A percentile compares a stretch with the other conserved stretches of the same genome.
These are phyloP conservation scores for Stemphylium lycopersici DNA, from an alignment of 2,329 filamentous ascomycete species.

Conservation along the genomic window DNA sequence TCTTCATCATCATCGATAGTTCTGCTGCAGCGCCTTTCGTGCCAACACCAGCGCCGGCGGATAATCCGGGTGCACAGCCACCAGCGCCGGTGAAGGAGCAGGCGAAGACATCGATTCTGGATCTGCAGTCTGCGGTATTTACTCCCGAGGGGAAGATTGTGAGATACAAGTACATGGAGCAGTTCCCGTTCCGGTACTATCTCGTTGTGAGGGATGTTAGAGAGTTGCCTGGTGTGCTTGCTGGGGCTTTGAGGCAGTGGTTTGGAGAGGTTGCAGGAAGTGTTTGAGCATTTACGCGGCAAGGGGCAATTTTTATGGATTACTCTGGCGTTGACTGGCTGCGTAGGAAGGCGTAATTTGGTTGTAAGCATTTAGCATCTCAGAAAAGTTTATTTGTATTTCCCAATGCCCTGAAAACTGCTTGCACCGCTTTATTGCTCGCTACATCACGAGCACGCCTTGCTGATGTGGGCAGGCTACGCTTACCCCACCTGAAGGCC, in stretches of 20 bases:
- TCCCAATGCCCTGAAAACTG: too few relatives aligned
- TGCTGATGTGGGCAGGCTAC: too few relatives aligned
- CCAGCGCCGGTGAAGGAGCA: constrained; percentile 47
- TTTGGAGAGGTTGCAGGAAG: constrained; percentile 73
- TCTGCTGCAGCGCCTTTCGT: constrained; percentile 24
- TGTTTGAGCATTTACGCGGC: constrained; percentile 6
- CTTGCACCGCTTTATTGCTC: too few relatives aligned
- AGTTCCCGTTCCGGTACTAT: constrained; percentile 97
- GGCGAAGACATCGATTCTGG: constrained; percentile 74
- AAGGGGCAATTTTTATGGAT: background rate
- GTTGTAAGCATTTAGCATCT: too few relatives aligned
- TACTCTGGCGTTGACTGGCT: background rate
- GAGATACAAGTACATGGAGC: constrained; percentile 90
- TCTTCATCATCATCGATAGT: constrained; percentile 94
- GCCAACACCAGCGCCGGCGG: constrained; percentile 5
- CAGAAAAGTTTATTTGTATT: too few relatives aligned
- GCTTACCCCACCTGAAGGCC: too few relatives aligned
- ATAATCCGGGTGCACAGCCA: constrained; percentile 12
- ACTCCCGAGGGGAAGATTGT: constrained; percentile 72
- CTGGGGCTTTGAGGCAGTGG: constrained; percentile 91
- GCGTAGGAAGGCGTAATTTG: too few relatives aligned
- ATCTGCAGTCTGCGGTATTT: constrained; percentile 87
- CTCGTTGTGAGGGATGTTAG: constrained; percentile 90
- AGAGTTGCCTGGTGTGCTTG: constrained; percentile 87
- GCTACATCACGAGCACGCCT: too few relatives aligned